Base-by-base conservation (phyloP, 306 rosid genomes). In the Canavalia ensiformis region DNA sequence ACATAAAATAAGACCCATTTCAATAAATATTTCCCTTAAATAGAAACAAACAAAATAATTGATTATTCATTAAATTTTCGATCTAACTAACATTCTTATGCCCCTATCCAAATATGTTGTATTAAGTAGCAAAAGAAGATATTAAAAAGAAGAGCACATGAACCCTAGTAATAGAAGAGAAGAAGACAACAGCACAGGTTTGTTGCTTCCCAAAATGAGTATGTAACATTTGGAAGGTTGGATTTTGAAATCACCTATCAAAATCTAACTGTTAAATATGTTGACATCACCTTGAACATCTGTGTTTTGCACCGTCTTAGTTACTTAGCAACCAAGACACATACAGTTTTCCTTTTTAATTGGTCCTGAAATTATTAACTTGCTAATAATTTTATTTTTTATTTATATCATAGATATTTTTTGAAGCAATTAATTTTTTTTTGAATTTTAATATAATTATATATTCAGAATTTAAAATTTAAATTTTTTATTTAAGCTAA, bases 31-130 rank as follows among this genome's bases (percentile, higher is more conserved):
- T 9, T 45, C 18, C 55, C 18, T 45, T 45, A 45, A 8, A 29
- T 45, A 33, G 41, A 68, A 66, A 67, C 73, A 67, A 44, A 44
- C 33, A 67, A 67, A 66, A 44, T 8, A 18, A 42, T 66, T 42
- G 25, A 44, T 8, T 44, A 30, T 42, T 66, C n/a, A 67, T 25
- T 67, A 7, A 45, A 29, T 4, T 68, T 11, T 5, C 7, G 25
- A 28, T n/a, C 42, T 34, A 34, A 30, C 66, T 35, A 58, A 58
- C 39, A 58, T 64, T 64, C 49, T 64, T 4, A 64, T 37, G 11
- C 13, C 45, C 12, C 11, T 6, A 62, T 62, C 42, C 68, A 0
- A 33, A 62, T 33, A 7, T 1, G 3, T 13, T 37, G 29, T n/a
- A 39, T 65, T 65, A 6, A 65, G 9, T 2, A 10, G 13, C 12